Conservation (phyloP, 176 grass and related monocot genomes). For the Lolium perenne region DNA sequence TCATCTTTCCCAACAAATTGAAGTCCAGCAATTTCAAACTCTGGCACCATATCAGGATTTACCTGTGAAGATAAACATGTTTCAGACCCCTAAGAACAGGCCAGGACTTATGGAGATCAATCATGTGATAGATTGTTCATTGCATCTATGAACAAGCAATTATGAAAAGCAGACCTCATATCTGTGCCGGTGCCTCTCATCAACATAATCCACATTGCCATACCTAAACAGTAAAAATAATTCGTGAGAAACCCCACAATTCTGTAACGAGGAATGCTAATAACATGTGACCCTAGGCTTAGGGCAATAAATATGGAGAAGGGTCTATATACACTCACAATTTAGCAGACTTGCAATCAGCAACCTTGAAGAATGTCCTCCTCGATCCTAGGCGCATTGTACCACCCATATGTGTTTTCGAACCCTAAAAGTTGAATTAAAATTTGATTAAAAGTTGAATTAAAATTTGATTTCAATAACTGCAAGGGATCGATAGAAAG, state of each 20-base stretch:
- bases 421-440: conserved; percentile 55
- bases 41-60: conserved; percentile 77
- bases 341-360: conserved; percentile 75
- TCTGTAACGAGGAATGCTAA: background rate
- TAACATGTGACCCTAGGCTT: background rate
- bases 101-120: background rate
- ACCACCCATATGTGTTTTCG: conserved; percentile 85
- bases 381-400: conserved; percentile 89
- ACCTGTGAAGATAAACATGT: conserved; percentile 53
- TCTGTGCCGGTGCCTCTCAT: conserved; percentile 86
- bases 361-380: conserved; percentile 67
- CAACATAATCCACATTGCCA: conserved; percentile 62
- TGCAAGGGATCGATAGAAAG: background rate
- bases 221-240: conserved; percentile 56
- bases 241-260: background rate
- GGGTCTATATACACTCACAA: conserved; percentile 53
- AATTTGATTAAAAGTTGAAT: conserved; percentile 38
- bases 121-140: background rate
- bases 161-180: conserved; percentile 58
- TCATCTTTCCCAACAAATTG: conserved; percentile 83
- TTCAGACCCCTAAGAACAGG: background rate
- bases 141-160: background rate
- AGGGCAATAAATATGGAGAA: background rate
- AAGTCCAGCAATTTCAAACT: conserved; percentile 79
- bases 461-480: conserved; percentile 21